Conservation (phyloP, 2,329 filamentous ascomycete species). For the Pseudocercospora cruenta region DNA sequence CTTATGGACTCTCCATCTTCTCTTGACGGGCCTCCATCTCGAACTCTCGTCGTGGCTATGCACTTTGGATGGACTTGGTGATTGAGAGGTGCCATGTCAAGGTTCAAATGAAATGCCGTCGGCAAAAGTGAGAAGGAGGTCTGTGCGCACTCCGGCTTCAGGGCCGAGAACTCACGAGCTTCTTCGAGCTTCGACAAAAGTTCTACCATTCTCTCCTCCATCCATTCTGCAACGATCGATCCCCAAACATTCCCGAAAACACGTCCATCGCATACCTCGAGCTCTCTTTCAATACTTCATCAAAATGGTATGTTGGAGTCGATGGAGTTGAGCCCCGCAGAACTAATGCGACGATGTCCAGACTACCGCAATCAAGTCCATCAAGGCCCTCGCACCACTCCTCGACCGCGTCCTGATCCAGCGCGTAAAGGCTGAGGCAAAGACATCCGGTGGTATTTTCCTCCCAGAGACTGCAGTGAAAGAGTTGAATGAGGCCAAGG, state of each 20-base stretch:
- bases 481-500: constrained; percentile 97
- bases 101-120: constrained; percentile 3
- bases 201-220: constrained; percentile 7
- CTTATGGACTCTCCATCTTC: constrained; percentile 27
- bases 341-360: constrained; percentile 28
- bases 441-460: constrained; percentile 96
- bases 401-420: constrained; percentile 98
- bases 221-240: constrained; percentile 7
- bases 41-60: constrained; percentile 31
- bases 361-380: constrained; percentile 76
- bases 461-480: constrained; percentile 96
- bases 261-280: constrained; percentile 14
- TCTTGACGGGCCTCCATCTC: constrained; percentile 15
- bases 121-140: constrained; percentile 6
- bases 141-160: constrained; percentile 1
- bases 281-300: constrained; percentile 1
- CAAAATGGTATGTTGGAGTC: constrained; percentile 34
- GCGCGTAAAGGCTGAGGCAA: constrained; percentile 94
- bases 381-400: constrained; percentile 92
- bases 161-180: constrained; percentile 8
- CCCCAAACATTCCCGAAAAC: constrained; percentile 27
- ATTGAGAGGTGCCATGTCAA: constrained; percentile 11
- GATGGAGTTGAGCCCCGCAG: constrained; percentile 15
- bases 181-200: constrained; percentile 12
- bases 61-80: constrained; percentile 18